phyloP scores from a whole-genome alignment of 495 filamentous ascomycete species.

The Trichoderma asperelloides region DNA sequence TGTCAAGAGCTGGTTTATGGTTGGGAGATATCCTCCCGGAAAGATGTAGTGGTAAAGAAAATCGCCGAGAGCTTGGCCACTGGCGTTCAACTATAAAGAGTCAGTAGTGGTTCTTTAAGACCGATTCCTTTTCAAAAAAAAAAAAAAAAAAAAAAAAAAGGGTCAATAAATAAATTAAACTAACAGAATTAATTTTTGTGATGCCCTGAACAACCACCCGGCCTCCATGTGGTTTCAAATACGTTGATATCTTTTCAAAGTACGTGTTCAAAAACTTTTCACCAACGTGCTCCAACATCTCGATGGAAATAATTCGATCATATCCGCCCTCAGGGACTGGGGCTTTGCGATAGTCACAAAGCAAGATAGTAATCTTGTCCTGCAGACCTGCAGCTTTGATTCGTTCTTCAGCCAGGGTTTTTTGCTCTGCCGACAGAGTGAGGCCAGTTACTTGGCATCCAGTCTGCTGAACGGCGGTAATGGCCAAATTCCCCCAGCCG shows the following conservation, averaged over 20 bases:
- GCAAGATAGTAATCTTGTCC: not conserved
- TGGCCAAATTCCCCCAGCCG: not conserved
- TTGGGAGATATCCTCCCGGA: not conserved
- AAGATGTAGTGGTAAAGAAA: not conserved
- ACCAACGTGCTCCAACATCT: not conserved
- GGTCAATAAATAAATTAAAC: no score
- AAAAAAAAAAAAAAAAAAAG: no score
- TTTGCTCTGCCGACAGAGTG: not conserved
- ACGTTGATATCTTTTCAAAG: not conserved
- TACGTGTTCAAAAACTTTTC: not conserved
- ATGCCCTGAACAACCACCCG: slow-evolving; percentile 1
- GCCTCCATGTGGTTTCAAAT: not conserved
- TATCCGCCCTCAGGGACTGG: not conserved
- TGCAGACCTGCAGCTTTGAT: not conserved
- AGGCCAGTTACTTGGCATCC: not conserved
- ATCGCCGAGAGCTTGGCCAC: not conserved
- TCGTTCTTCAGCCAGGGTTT: not conserved
- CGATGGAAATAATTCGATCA: not conserved
- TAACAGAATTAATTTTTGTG: not conserved
- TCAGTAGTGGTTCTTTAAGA: not conserved
- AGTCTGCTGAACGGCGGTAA: not conserved
- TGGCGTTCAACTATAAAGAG: not conserved
- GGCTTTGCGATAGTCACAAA: not conserved
- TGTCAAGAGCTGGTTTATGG: not conserved
- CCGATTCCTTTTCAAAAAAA: not conserved